A percentile compares a stretch with the other conserved stretches of the same genome.
Conservation (phyloP, 352 stramenopile species). For the Globisporangium parvum region DNA sequence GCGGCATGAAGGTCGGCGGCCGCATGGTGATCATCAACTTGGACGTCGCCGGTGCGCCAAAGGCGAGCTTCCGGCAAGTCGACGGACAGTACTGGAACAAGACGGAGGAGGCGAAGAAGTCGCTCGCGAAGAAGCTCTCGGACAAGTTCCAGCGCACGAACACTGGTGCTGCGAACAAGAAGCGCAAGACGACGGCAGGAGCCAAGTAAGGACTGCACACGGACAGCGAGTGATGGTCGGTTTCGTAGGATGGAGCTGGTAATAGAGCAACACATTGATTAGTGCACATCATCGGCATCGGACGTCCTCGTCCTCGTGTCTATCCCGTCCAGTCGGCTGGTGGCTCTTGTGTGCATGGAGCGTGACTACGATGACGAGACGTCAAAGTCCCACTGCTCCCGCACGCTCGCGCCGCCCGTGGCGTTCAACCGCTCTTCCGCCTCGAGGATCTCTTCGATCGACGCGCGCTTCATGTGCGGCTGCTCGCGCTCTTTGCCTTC, state of each 20-base stretch:
- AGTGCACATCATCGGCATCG: no score
- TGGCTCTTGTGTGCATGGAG: not conserved
- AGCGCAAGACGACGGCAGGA: conserved; percentile 36
- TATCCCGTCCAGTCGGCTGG: not conserved
- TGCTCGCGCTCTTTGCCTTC: conserved; percentile 77
- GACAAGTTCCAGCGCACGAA: conserved; percentile 46
- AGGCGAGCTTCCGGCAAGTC: conserved; percentile 85
- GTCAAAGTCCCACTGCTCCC: conserved; percentile 84
- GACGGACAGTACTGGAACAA: conserved; percentile 88
- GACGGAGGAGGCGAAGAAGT: conserved; percentile 80
- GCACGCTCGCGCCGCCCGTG: conserved; percentile 56
- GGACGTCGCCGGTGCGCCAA: conserved; percentile 87
- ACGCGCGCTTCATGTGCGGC: conserved; percentile 73
- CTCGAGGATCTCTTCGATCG: conserved; percentile 77
- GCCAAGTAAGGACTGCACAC: conserved; percentile 7
- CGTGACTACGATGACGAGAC: conserved; percentile 19
- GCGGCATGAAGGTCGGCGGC: conserved; percentile 83
- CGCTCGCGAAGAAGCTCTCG: conserved; percentile 65
- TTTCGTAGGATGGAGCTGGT: conserved; percentile 3
- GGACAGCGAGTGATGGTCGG: no score
- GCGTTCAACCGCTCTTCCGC: conserved; percentile 70
- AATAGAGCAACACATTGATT: not conserved
- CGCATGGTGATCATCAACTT: conserved; percentile 91
- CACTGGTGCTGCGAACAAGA: conserved; percentile 23
- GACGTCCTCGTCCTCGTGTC: not conserved